phyloP scores from a whole-genome alignment of 1,284 basidiomycete species.

The Ceraceosorus guamensis region DNA sequence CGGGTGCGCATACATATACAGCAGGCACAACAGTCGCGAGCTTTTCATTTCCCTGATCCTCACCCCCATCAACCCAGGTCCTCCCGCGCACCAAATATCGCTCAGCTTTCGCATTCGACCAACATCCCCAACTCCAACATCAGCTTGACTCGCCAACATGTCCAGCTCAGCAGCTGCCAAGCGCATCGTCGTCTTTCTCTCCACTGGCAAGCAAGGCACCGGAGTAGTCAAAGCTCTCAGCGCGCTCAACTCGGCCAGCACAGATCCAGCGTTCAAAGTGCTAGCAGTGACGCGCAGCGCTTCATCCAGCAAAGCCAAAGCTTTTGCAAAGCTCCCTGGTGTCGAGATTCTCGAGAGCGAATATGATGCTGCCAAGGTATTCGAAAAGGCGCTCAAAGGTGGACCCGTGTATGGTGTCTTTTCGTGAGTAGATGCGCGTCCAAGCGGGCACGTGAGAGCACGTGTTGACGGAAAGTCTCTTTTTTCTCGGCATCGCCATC shows the following conservation, averaged over 20 bases:
- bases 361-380: background rate
- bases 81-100: too few relatives aligned
- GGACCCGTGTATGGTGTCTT: background rate
- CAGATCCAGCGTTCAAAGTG: background rate
- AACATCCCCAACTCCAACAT: too few relatives aligned
- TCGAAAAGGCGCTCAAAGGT: background rate
- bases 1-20: too few relatives aligned
- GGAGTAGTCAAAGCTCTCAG: background rate
- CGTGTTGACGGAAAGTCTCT: too few relatives aligned
- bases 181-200: background rate
- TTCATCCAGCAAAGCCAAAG: background rate
- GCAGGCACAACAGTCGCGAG: too few relatives aligned
- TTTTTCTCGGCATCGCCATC: background rate
- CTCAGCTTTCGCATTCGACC: too few relatives aligned
- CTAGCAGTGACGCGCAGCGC: background rate
- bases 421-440: background rate
- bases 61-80: too few relatives aligned
- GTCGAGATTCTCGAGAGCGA: background rate
- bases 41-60: too few relatives aligned
- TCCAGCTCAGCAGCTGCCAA: background rate
- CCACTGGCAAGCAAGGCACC: background rate
- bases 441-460: too few relatives aligned
- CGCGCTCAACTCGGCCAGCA: background rate
- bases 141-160: too few relatives aligned
- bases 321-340: background rate